phyloP scores from a whole-genome alignment of 78 protist species.

The Dictyostelium firmibasis region DNA sequence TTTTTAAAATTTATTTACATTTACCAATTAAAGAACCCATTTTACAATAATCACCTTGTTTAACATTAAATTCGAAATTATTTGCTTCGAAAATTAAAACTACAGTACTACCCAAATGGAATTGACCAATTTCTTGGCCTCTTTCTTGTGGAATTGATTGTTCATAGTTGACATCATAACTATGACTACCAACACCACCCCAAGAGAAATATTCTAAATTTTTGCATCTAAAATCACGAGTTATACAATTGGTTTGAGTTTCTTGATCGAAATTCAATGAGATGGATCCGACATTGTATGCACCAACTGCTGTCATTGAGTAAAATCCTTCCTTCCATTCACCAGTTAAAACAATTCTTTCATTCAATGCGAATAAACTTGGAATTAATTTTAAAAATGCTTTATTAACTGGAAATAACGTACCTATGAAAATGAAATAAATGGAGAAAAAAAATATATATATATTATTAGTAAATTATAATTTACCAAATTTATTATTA shows the following conservation, averaged over 20 bases:
- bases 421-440: not conserved
- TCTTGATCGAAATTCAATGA: conserved; percentile 53
- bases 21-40: conserved; percentile 78
- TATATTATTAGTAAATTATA: too few species aligned
- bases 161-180: conserved; percentile 47
- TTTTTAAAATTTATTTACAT: not conserved
- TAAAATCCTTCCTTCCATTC: conserved; percentile 84
- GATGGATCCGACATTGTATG: conserved; percentile 91
- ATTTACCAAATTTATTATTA: too few species aligned
- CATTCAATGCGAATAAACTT: conserved; percentile 87
- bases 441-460: not conserved
- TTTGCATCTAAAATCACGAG: conserved; percentile 61
- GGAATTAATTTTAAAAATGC: conserved; percentile 73
- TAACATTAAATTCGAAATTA: conserved; percentile 70
- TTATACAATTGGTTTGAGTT: conserved; percentile 38
- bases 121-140: conserved; percentile 89
- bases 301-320: conserved; percentile 86
- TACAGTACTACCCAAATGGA: conserved; percentile 87
- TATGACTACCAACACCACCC: conserved; percentile 73
- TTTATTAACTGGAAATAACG: conserved; percentile 74
- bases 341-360: conserved; percentile 86
- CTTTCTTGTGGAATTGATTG: conserved; percentile 23
- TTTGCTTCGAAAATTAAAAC: conserved; percentile 83
- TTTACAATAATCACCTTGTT: conserved; percentile 79
- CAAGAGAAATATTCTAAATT: conserved; percentile 72